Evolutionary conservation across 352 stramenopile genomes (phyloP).

Genomic region (Thalassiosira mediterranea): DNA sequence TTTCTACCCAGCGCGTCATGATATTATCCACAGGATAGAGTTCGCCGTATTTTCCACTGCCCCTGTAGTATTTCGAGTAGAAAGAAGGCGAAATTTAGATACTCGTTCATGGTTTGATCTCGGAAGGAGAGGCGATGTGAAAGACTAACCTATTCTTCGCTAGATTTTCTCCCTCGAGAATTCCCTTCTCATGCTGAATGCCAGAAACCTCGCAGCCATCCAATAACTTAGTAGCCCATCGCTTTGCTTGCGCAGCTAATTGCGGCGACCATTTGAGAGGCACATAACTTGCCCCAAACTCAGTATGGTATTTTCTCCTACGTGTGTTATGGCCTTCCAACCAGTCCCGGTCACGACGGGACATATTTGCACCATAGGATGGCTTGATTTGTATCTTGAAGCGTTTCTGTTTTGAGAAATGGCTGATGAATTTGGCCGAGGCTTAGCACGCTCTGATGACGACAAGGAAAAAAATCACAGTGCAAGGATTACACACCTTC

Average conservation of each 20-base stretch:
- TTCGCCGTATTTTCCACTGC: conserved; percentile 20
- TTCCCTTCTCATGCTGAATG: conserved; percentile 26
- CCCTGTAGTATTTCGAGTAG: conserved; percentile 29
- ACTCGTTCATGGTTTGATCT: not conserved
- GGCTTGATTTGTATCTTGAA: no score
- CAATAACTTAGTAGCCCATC: conserved; percentile 36
- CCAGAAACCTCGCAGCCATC: conserved; percentile 29
- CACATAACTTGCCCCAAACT: conserved; percentile 25
- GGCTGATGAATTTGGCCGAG: not conserved
- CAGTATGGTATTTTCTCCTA: conserved; percentile 30
- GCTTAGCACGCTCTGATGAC: not conserved
- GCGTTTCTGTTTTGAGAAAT: not conserved
- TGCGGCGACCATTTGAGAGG: conserved; percentile 29
- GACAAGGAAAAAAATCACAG: no score
- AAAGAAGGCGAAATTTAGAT: not conserved
- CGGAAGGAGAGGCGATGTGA: conserved; percentile 9
- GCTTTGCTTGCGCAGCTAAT: conserved; percentile 17
- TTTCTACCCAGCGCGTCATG: conserved; percentile 38
- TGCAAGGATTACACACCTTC: no score
- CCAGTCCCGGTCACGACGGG: conserved; percentile 29
- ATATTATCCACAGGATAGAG: conserved; percentile 53
- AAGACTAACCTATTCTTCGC: conserved; percentile 18
- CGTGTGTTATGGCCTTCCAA: conserved; percentile 45
- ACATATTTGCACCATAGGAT: no score
- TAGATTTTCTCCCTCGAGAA: conserved; percentile 40